phyloP scores from a whole-genome alignment of 2,329 filamentous ascomycete species.

The Myriosclerotinia curreyana region DNA sequence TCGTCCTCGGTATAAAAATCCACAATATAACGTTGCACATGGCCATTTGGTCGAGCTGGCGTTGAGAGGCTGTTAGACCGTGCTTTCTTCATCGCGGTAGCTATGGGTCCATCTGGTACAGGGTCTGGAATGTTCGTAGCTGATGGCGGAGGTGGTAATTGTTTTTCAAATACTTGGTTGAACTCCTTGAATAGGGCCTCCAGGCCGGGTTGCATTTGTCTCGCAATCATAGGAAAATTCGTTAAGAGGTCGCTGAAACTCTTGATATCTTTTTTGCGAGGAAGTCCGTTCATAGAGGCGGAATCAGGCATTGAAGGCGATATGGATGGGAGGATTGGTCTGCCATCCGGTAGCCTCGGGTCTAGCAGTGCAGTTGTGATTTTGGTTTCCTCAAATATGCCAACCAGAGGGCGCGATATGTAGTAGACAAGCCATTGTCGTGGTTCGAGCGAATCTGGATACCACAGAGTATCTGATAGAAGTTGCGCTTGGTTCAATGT shows the following conservation, averaged over 20 bases:
- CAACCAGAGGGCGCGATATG: slow-evolving; percentile 84
- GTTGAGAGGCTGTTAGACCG: slow-evolving; percentile 49
- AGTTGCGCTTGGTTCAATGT: slow-evolving; percentile 84
- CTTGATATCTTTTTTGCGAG: slow-evolving; percentile 84
- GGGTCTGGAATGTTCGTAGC: slow-evolving; percentile 58
- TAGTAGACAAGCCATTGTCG: slow-evolving; percentile 97
- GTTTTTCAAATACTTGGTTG: slow-evolving; percentile 77
- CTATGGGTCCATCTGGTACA: slow-evolving; percentile 54
- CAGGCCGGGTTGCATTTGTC: slow-evolving; percentile 90
- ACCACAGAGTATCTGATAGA: slow-evolving; percentile 80
- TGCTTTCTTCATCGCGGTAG: slow-evolving; percentile 53
- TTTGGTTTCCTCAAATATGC: slow-evolving; percentile 72
- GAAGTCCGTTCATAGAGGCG: slow-evolving; percentile 42
- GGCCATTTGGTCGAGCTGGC: slow-evolving; percentile 41
- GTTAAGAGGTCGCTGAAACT: slow-evolving; percentile 86
- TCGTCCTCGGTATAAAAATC: slow-evolving; percentile 81
- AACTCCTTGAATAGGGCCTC: slow-evolving; percentile 91
- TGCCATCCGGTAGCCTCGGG: slow-evolving; percentile 42
- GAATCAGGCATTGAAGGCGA: slow-evolving; percentile 25
- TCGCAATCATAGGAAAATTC: slow-evolving; percentile 90
- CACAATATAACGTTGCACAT: slow-evolving; percentile 41
- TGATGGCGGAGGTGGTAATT: slow-evolving; percentile 71
- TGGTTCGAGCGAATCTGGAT: slow-evolving; percentile 82
- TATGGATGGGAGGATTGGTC: slow-evolving; percentile 30
- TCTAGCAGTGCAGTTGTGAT: slow-evolving; percentile 64